These are phyloP conservation scores for Saksenaea vasiformis DNA, from an alignment of 371 early-diverging fungal species.

Conservation along the genomic window DNA sequence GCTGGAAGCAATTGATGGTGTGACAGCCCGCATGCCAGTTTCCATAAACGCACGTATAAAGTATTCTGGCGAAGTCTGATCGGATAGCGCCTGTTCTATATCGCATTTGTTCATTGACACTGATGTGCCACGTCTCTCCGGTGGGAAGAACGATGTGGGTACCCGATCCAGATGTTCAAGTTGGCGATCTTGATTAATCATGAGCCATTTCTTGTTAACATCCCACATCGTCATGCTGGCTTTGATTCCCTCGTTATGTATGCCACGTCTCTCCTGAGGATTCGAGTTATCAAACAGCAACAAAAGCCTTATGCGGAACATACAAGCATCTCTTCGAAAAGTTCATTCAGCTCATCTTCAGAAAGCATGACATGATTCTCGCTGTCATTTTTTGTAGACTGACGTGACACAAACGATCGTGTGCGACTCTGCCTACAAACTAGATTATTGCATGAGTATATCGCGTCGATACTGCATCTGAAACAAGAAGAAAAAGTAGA, in stretches of 20 bases:
- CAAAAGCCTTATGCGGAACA: neutral
- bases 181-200: slow-evolving; percentile 45
- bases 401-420: neutral
- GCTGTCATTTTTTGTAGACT: neutral
- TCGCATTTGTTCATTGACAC: neutral
- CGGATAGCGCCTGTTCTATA: neutral
- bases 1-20: slow-evolving; percentile 36
- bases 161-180: slow-evolving; percentile 31
- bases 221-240: slow-evolving; percentile 32
- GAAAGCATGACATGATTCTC: neutral
- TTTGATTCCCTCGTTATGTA: slow-evolving; percentile 33
- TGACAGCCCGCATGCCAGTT: slow-evolving; percentile 41
- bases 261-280: slow-evolving; percentile 31
- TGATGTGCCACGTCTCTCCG: slow-evolving; percentile 6
- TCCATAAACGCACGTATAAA: slow-evolving; percentile 51
- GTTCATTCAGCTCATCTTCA: neutral
- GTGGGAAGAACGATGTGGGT: neutral
- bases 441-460: neutral
- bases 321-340: neutral
- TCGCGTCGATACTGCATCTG: neutral
- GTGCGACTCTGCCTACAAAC: no score
- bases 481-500: no score
- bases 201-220: slow-evolving; percentile 46
- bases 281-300: neutral
- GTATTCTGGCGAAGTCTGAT: slow-evolving; percentile 39